A percentile compares a stretch with the other conserved stretches of the same genome.
phyloP scores from a whole-genome alignment of 345 rosid species.

The Hypericum androsaemum region DNA sequence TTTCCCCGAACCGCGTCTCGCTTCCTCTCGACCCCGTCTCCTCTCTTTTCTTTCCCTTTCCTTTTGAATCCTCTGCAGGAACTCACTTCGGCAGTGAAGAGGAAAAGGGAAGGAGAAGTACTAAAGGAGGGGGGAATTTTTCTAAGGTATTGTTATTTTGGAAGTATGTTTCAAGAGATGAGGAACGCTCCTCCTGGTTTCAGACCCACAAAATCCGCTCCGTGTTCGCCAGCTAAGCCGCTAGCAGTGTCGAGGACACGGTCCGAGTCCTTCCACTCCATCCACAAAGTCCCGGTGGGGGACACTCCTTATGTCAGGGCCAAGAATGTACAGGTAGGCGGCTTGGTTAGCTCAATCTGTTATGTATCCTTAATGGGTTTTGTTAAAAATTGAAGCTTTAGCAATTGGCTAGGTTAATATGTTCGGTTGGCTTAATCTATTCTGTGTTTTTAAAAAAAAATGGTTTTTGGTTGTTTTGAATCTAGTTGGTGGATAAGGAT shows the following conservation, averaged over 20 bases:
- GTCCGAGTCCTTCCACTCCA: slow-evolving; percentile 75
- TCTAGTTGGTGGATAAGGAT: slow-evolving; percentile 81
- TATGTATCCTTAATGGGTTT: no score
- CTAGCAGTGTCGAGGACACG: slow-evolving; percentile 59
- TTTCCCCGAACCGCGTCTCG: slow-evolving; percentile 21
- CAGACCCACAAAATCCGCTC: slow-evolving; percentile 85
- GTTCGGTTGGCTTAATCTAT: not conserved
- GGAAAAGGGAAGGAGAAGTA: not conserved
- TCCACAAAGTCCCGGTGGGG: slow-evolving; percentile 88
- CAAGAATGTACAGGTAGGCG: slow-evolving; percentile 72
- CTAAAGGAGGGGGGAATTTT: not conserved
- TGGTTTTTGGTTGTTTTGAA: slow-evolving; percentile 5
- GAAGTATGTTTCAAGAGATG: slow-evolving; percentile 70
- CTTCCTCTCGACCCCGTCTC: slow-evolving; percentile 10
- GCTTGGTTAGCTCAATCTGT: not conserved
- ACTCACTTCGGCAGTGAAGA: not conserved
- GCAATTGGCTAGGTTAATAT: no score
- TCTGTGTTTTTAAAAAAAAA: not conserved
- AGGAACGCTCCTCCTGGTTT: slow-evolving; percentile 79
- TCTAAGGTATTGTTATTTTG: not conserved
- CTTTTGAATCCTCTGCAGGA: slow-evolving; percentile 7
- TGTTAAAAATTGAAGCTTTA: no score
- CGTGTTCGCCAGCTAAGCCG: slow-evolving; percentile 86
- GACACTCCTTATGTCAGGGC: slow-evolving; percentile 91
- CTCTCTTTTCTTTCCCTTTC: slow-evolving; percentile 3